Evolutionary conservation across 352 stramenopile genomes (phyloP), one percentile per base, ranked within the genome.

Genomic region (Phytophthora palmivora): DNA sequence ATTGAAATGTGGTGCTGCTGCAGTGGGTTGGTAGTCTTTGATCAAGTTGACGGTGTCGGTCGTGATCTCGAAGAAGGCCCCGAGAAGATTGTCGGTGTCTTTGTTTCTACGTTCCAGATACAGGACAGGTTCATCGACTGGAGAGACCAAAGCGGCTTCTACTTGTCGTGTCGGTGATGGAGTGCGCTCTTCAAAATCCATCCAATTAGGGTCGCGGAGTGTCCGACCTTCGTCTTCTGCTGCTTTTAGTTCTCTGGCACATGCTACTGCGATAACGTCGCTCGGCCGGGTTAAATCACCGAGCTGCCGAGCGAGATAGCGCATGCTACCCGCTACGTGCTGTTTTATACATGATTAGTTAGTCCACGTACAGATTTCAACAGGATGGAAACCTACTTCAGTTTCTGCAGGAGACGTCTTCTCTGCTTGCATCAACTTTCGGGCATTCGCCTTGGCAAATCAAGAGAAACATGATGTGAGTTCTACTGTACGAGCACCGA

Each of bases 271-370:
- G 12, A 90, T 74, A 14, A 90, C 76, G 16, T 90, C 69, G 11
- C 72, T 76, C 0, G 81, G 81, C 9, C 61, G 66, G 0, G 47
- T 55, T 18, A 80, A 33, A 30, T 58, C 47, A n/a, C 67, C 53
- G 0, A 88, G 70, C n/a, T 84, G 70, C 24, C 68, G 58, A 6
- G 76, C 72, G 16, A 90, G 26, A 30, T 79, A 74, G 24, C 58
- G 48, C 78, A 90, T 88, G 22, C 76, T 85, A 8, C 80, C 78
- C 6, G 69, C 32, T 65, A 73, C 46, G 9, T 65, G 58, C 64
- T 73, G 43, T 18, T 36, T 50, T 8, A 6, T 18, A 34, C 9
- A 63, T 6, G 18, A n/a, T 43, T 7, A 24, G 39, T 58, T 45
- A 64, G 38, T n/a, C 11, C 21, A 43, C 44, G 15, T 28, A 12